Evolutionary conservation across 345 rosid species (phyloP), one percentile per base, ranked within the genome.

Genomic region (Hirschfeldia incana): DNA sequence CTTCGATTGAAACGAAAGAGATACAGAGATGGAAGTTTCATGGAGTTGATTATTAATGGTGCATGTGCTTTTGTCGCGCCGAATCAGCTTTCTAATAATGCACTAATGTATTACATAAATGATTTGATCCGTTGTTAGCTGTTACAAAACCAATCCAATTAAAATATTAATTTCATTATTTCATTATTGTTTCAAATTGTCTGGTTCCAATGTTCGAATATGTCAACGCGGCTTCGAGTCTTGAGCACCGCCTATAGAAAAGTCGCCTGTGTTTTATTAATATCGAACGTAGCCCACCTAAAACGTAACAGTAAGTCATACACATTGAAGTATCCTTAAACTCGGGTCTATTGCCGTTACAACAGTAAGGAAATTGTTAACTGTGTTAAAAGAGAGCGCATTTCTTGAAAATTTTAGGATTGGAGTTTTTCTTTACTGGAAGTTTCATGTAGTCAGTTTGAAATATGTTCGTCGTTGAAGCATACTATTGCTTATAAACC

Each of bases 11-110:
- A 30, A 53, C 59, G 61, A 13, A 4, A 58, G 67, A 69, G 75
- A 78, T 65, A 36, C n/a, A 59, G 64, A 59, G 39, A 33, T 3
- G 69, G 77, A 72, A 44, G 77, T 4, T 65, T 66, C 73, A 66
- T 67, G 63, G 77, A 21, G 55, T 36, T 65, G 44, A 78, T 78
- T 26, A 78, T 64, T 33, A 30, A 21, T 21, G 6, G 36, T 49
- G 59, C 59, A 53, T 53, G 67, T 33, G 81, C 72, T 49, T 78
- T 57, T 1, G 16, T 65, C 62, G 72, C 44, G 81, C 44, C 72
- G 81, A 62, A 61, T 65, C 72, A 53, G 10, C 59, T 53, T 53
- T 53, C 16, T 53, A 15, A 29, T 21, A 21, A 21, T 21, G 21
- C 21, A 21, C 21, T 21, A 21, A 21, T 21, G 2, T 53, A 53